Base-by-base conservation (phyloP, 2,329 filamentous ascomycete species). In the Aspergillus arachidicola region DNA sequence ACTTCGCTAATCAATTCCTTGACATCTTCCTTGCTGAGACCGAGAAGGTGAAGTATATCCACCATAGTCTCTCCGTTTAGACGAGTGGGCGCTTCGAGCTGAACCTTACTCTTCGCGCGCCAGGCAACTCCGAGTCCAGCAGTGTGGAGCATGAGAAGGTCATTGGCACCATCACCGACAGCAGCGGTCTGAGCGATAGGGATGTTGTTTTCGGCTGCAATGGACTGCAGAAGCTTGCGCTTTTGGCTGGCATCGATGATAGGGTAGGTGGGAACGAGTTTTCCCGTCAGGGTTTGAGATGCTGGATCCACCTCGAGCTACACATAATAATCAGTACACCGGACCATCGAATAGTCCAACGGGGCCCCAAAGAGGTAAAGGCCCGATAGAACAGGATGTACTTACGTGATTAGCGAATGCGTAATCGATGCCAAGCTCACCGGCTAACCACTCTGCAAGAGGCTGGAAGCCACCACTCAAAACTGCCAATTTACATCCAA, bases 381-480 rank as follows among this genome's bases (percentile, higher is more conserved):
- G 41, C 50, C 41, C 11, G 32, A 11, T n/a, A 21, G 16, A 19
- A 16, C 28, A 32, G 9, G 6, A 21, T n/a, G 16, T 12, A 71
- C 77, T 65, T 77, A 89, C 90, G 71, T 94, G 89, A 77, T 99
- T 99, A 46, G 95, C 95, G 75, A 90, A 88, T 0, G 92, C 93
- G 73, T 97, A 89, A 77, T 98, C 92, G 61, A 99, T 87, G 16
- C 92, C 92, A 30, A 99, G 82, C 72, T 92, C 84, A 46, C 83
- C 83, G 19, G 92, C 93, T 41, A 98, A 86, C 92, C 94, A 98
- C 62, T 88, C 85, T 0, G 95, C 96, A 67, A 98, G 81, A 0
- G 94, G 94, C 67, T 92, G 87, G 79, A 99, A 99, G 0, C 95
- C 95, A 51, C 95, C 95, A 38, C 93, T 96, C 36, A 97, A 80